A percentile compares a stretch with the other conserved stretches of the same genome.
Conservation (phyloP, 1,284 basidiomycete genomes). For the Trametes pubescens region DNA sequence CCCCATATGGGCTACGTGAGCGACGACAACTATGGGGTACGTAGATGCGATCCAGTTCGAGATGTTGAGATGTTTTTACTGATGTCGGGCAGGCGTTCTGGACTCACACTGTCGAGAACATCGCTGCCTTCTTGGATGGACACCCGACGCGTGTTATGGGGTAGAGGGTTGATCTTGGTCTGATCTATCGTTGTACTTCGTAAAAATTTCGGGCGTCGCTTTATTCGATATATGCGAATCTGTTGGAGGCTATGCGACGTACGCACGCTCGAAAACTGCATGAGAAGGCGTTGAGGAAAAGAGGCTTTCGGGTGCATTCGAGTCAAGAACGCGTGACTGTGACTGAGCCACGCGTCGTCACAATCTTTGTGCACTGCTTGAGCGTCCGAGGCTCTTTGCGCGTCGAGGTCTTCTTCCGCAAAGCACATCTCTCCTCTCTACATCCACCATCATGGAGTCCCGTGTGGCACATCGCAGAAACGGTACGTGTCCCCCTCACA, state of each 20-base stretch:
- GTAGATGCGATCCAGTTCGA: constrained; percentile 29
- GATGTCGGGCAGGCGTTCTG: constrained; percentile 40
- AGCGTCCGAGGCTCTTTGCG: constrained; percentile 34
- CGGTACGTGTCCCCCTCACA: constrained; percentile 51
- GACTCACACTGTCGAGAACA: constrained; percentile 59
- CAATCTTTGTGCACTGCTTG: constrained; percentile 30
- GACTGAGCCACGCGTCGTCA: constrained; percentile 40
- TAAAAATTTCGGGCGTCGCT: neutral
- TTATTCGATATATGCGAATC: neutral
- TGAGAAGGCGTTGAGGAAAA: neutral
- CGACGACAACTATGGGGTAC: constrained; percentile 57
- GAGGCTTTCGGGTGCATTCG: constrained; percentile 16
- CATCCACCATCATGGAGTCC: constrained; percentile 43
- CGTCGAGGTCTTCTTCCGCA: constrained; percentile 37
- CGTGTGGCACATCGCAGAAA: constrained; percentile 58
- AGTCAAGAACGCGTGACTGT: constrained; percentile 36
- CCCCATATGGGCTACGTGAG: constrained; percentile 70
- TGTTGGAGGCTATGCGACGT: neutral
- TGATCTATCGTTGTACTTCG: neutral
- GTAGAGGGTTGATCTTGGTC: constrained; percentile 18
- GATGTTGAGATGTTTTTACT: too few species aligned
- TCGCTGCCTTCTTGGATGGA: constrained; percentile 54
- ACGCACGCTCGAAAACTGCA: neutral
- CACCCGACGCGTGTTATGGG: constrained; percentile 41
- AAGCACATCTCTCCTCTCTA: constrained; percentile 32